Evolutionary conservation across 2,329 filamentous ascomycete species (phyloP).

Genomic region (Sporothrix protearum): DNA sequence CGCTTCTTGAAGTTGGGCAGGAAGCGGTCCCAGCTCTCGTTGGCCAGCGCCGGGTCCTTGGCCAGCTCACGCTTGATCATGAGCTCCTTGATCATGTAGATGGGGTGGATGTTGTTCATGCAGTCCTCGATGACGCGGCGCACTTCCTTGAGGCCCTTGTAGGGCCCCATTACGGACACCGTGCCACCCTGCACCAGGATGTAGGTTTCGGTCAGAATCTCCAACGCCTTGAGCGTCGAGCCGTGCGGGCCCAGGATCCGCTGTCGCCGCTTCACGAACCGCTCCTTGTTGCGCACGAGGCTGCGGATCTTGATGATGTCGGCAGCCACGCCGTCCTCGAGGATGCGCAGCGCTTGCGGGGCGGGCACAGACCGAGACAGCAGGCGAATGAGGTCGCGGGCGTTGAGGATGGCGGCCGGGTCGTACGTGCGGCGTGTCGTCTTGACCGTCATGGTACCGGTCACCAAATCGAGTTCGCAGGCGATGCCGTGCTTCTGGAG

Average conservation of each 20-base stretch:
- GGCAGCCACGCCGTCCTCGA: slow-evolving; percentile 74
- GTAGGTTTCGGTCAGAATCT: slow-evolving; percentile 86
- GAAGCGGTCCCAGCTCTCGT: slow-evolving; percentile 94
- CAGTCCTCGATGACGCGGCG: slow-evolving; percentile 87
- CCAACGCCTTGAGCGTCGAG: slow-evolving; percentile 87
- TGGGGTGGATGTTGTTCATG: slow-evolving; percentile 95
- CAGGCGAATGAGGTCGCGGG: slow-evolving; percentile 89
- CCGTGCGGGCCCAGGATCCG: slow-evolving; percentile 88
- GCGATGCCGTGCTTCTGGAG: slow-evolving; percentile 86
- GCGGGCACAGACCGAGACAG: slow-evolving; percentile 88
- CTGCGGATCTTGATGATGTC: slow-evolving; percentile 95
- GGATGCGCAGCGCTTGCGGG: slow-evolving; percentile 87
- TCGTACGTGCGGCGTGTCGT: slow-evolving; percentile 91
- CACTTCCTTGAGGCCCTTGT: slow-evolving; percentile 89
- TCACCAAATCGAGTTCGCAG: slow-evolving; percentile 88
- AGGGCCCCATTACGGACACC: slow-evolving; percentile 83
- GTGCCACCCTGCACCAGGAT: slow-evolving; percentile 97
- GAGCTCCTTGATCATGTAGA: slow-evolving; percentile 72
- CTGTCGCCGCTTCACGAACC: slow-evolving; percentile 92
- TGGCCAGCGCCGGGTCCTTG: slow-evolving; percentile 75
- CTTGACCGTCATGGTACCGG: slow-evolving; percentile 95
- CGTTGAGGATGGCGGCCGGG: slow-evolving; percentile 88
- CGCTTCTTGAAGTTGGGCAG: slow-evolving; percentile 96
- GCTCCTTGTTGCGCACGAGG: slow-evolving; percentile 87
- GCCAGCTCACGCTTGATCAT: slow-evolving; percentile 81